Conservation (phyloP, 2,329 filamentous ascomycete genomes). For the Plectosphaerella cucumerina region DNA sequence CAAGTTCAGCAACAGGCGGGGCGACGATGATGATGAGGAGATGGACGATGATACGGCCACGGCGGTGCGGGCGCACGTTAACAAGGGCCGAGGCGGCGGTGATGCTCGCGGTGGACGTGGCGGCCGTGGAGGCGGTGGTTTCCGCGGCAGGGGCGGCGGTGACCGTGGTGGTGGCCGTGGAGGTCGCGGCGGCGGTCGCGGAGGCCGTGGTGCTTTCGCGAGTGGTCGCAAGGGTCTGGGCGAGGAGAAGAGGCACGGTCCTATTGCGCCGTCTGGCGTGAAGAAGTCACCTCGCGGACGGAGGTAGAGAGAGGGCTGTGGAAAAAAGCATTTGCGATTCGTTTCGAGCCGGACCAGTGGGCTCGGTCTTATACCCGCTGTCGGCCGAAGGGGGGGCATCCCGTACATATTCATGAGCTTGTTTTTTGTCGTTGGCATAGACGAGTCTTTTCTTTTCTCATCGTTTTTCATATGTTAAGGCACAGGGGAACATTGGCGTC, state of each 20-base stretch:
- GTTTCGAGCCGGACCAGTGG: neutral
- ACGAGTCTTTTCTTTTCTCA: no score
- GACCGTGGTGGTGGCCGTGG: conserved; percentile 20
- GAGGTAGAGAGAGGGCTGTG: conserved; percentile 6
- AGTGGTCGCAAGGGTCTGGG: conserved; percentile 46
- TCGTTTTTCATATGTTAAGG: neutral
- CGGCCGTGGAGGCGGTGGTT: conserved; percentile 21
- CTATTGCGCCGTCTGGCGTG: conserved; percentile 5
- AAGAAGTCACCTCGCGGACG: conserved; percentile 11
- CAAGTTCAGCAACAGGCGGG: conserved; percentile 65
- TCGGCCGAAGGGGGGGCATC: conserved; percentile 7
- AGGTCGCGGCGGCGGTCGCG: conserved; percentile 30
- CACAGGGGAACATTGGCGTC: conserved; percentile 5
- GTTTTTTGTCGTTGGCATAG: neutral
- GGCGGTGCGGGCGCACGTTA: conserved; percentile 46
- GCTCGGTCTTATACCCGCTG: conserved; percentile 14
- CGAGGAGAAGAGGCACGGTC: conserved; percentile 41
- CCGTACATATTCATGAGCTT: conserved; percentile 1
- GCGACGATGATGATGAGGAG: conserved; percentile 44
- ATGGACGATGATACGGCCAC: conserved; percentile 50
- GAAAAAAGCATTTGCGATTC: neutral
- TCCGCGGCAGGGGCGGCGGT: conserved; percentile 25
- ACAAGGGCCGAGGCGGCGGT: conserved; percentile 21
- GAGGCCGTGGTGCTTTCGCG: conserved; percentile 43
- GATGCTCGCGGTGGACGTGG: conserved; percentile 26